Conservation (phyloP, 164 flowering plant genomes). For the Macadamia tetraphylla region DNA sequence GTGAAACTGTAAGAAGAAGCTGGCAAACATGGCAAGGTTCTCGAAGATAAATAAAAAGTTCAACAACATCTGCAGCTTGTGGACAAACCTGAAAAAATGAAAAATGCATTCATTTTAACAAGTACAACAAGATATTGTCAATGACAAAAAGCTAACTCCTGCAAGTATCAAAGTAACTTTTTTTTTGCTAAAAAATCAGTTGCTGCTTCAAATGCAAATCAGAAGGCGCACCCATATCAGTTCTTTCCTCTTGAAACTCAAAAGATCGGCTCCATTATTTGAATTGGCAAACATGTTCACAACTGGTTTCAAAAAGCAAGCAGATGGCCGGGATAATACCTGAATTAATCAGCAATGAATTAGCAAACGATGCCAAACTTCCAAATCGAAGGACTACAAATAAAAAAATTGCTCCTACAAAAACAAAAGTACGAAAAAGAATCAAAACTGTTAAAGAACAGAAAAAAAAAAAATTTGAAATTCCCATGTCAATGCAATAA, state of each 20-base stretch:
- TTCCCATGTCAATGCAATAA: not conserved
- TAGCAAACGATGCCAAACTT: not conserved
- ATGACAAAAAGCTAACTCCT: constrained; percentile 1
- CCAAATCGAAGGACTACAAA: too few relatives aligned
- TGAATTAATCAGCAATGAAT: constrained; percentile 20
- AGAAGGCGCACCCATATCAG: constrained; percentile 57
- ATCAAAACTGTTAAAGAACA: not conserved
- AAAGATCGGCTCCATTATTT: constrained; percentile 45
- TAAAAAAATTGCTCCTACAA: too few relatives aligned
- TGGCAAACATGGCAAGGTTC: constrained; percentile 99
- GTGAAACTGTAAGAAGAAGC: constrained; percentile 90
- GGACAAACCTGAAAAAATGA: constrained; percentile 65
- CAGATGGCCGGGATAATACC: constrained; percentile 67
- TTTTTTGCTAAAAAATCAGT: too few relatives aligned
- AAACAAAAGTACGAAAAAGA: too few relatives aligned
- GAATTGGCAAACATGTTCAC: constrained; percentile 44
- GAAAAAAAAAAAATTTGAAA: not conserved
- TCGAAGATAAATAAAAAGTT: constrained; percentile 75
- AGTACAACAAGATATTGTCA: not conserved
- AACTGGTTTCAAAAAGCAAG: constrained; percentile 74
- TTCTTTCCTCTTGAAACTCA: constrained; percentile 79
- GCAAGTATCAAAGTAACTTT: not conserved
- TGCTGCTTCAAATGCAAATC: constrained; percentile 15
- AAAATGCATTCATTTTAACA: constrained; percentile 6
- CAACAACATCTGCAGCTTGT: constrained; percentile 84